Evolutionary conservation across 129 eudicot genomes (phyloP).

Genomic region (Smallanthus sonchifolius): DNA sequence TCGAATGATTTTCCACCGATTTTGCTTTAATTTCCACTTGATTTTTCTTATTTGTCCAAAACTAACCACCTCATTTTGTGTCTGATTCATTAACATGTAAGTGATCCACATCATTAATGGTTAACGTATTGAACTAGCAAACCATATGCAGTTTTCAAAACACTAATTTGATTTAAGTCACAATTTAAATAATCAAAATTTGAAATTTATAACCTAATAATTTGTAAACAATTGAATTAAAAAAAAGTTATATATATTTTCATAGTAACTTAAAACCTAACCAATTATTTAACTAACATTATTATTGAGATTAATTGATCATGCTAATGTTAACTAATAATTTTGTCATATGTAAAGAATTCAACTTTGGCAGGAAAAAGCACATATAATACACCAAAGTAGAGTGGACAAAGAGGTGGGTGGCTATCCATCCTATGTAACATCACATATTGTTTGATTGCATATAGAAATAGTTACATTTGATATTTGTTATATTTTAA

Average conservation of each 20-base stretch:
- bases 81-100: background rate
- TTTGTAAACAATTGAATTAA: background rate
- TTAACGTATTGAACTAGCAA: background rate
- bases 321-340: background rate
- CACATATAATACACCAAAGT: slow-evolving; percentile 10
- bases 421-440: slow-evolving; percentile 15
- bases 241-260: background rate
- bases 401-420: slow-evolving; percentile 33
- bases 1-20: no score
- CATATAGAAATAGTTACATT: slow-evolving; percentile 16
- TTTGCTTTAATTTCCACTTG: no score
- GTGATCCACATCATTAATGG: no score
- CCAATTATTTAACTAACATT: background rate
- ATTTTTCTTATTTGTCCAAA: no score
- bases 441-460: slow-evolving; percentile 25
- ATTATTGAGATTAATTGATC: background rate
- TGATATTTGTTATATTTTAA: background rate
- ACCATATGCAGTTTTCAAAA: background rate
- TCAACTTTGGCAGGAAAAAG: background rate
- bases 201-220: background rate
- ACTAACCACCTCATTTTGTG: background rate
- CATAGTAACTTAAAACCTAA: background rate
- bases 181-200: background rate
- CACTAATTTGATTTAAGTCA: background rate
- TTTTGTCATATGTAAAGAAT: background rate